These are phyloP conservation scores for Dictyophora rubrovolvata DNA, from an alignment of 768 basidiomycete species.

Conservation along the genomic window DNA sequence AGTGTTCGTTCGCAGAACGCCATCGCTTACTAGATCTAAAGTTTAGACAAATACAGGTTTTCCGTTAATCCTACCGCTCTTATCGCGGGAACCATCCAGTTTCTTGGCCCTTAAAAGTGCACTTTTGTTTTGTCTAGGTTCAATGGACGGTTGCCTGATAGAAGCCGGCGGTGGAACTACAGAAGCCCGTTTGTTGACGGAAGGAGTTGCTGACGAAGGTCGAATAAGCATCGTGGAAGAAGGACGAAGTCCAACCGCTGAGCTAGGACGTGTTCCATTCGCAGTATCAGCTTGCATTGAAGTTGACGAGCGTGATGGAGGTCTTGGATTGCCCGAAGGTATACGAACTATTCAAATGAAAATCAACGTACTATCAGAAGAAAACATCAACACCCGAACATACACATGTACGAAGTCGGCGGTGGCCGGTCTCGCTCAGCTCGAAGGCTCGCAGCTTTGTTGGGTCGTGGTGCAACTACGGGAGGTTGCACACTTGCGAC, in stretches of 20 bases:
- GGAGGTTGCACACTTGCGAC: slow-evolving; percentile 16
- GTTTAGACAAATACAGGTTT: slow-evolving; percentile 1
- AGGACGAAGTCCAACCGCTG: slow-evolving; percentile 14
- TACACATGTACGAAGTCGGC: slow-evolving; percentile 60
- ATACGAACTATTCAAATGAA: slow-evolving; percentile 32
- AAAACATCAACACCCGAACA: slow-evolving; percentile 20
- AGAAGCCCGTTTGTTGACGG: not conserved
- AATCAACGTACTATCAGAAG: not conserved
- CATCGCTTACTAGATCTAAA: no score
- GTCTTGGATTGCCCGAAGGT: slow-evolving; percentile 31
- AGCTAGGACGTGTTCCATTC: slow-evolving; percentile 10
- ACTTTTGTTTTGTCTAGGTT: slow-evolving; percentile 64
- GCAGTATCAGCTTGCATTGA: not conserved
- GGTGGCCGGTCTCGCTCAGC: slow-evolving; percentile 30
- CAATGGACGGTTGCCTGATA: slow-evolving; percentile 44
- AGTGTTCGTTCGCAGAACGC: no score
- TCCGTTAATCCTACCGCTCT: slow-evolving; percentile 3
- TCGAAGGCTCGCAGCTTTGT: slow-evolving; percentile 15
- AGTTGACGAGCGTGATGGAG: slow-evolving; percentile 28
- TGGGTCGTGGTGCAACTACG: slow-evolving; percentile 14
- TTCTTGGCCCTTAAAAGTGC: slow-evolving; percentile 63
- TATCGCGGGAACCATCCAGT: slow-evolving; percentile 25
- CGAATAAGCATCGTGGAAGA: slow-evolving; percentile 16
- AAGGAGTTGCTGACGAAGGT: slow-evolving; percentile 5
- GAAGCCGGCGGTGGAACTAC: slow-evolving; percentile 36